Conservation (phyloP, 768 basidiomycete genomes). For the Rhodotorula graminis region DNA sequence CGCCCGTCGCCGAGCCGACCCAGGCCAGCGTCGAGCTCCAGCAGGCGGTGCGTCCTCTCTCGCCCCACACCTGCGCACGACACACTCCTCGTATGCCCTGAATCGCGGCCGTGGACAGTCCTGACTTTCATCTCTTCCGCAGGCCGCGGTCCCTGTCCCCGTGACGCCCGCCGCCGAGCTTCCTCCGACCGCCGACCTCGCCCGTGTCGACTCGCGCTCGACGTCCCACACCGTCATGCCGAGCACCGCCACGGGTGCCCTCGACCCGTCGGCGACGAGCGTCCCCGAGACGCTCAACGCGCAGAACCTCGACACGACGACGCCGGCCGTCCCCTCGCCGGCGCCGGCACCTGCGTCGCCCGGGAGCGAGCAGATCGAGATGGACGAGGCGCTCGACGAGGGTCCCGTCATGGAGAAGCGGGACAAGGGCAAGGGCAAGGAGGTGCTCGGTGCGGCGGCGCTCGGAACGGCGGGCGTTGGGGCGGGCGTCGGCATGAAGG, state of each 20-base stretch:
- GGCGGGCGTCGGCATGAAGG: not conserved
- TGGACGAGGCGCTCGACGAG: not conserved
- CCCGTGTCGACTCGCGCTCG: too few relatives aligned
- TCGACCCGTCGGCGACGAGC: not conserved
- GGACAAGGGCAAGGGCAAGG: conserved; percentile 24
- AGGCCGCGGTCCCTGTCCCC: conserved; percentile 4
- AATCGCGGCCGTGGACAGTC: too few relatives aligned
- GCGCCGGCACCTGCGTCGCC: not conserved
- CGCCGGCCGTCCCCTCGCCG: not conserved
- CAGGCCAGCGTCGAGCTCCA: not conserved
- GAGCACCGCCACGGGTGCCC: too few relatives aligned
- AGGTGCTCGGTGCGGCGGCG: conserved; percentile 9
- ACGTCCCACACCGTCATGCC: too few relatives aligned
- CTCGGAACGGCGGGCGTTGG: conserved; percentile 5
- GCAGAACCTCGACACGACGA: conserved; percentile 1
- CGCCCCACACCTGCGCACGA: too few relatives aligned
- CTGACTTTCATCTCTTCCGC: not conserved
- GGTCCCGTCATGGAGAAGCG: not conserved
- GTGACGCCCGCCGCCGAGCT: not conserved
- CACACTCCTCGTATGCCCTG: too few relatives aligned
- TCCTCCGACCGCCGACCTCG: not conserved
- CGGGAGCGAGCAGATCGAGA: not conserved
- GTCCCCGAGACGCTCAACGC: conserved; percentile 7
- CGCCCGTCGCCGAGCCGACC: conserved; percentile 2
- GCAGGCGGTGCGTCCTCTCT: not conserved